These are phyloP conservation scores for Rubroshorea leprosula DNA, from an alignment of 345 rosid species.

Conservation along the genomic window DNA sequence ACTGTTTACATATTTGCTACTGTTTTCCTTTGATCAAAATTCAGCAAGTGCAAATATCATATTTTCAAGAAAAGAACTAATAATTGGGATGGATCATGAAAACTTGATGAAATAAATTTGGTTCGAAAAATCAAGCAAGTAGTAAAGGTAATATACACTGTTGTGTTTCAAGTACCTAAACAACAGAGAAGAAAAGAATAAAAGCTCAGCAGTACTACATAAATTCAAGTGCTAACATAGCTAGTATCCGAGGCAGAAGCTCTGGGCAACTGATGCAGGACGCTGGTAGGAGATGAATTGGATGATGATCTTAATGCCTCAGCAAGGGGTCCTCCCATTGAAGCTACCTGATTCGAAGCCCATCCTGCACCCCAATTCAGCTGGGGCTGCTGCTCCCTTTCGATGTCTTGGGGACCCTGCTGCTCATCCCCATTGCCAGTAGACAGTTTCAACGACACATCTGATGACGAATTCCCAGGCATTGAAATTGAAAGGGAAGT, in stretches of 20 bases:
- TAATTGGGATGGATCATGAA: neutral
- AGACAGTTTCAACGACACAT: constrained; percentile 78
- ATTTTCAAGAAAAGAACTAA: no score
- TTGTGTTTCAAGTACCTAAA: neutral
- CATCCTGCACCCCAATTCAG: constrained; percentile 60
- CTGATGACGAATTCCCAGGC: constrained; percentile 66
- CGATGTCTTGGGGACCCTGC: constrained; percentile 16
- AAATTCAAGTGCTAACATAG: constrained; percentile 26
- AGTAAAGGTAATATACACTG: neutral
- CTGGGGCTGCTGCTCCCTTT: constrained; percentile 42
- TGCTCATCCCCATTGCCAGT: constrained; percentile 54
- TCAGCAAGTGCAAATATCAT: no score
- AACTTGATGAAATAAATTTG: neutral
- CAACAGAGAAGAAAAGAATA: neutral
- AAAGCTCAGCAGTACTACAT: neutral
- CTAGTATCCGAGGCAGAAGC: constrained; percentile 35
- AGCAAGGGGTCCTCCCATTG: constrained; percentile 89
- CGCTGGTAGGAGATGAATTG: constrained; percentile 68
- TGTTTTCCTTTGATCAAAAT: no score
- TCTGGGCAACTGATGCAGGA: constrained; percentile 58
- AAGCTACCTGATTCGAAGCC: constrained; percentile 40
- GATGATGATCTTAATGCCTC: constrained; percentile 75
- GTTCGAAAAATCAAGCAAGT: neutral
- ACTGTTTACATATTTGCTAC: no score
- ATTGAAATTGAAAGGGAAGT: constrained; percentile 67